Conservation (phyloP, 148 eudicot species). For the Limonium bicolor region DNA sequence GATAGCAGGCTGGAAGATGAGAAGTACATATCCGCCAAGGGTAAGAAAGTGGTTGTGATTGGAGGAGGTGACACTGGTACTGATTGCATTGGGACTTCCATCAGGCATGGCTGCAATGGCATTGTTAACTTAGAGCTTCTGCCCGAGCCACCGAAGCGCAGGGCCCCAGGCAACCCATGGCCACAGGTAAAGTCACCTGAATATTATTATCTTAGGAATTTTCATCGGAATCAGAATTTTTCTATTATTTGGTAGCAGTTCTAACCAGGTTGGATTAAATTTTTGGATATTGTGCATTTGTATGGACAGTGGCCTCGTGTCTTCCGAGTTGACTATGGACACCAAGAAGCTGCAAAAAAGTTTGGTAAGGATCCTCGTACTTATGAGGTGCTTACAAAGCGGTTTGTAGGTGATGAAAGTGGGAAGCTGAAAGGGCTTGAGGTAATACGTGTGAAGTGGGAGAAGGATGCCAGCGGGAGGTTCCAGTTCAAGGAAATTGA, state of each 20-base stretch:
- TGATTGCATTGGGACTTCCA: slow-evolving; percentile 97
- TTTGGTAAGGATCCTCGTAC: slow-evolving; percentile 95
- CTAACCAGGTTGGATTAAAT: too few relatives aligned
- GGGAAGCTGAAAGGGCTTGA: slow-evolving; percentile 81
- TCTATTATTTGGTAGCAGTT: not conserved
- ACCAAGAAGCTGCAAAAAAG: slow-evolving; percentile 86
- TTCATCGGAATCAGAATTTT: too few relatives aligned
- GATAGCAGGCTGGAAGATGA: slow-evolving; percentile 92
- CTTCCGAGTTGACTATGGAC: slow-evolving; percentile 97
- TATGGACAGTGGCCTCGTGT: slow-evolving; percentile 89
- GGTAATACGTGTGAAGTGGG: slow-evolving; percentile 72
- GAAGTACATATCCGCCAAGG: slow-evolving; percentile 84
- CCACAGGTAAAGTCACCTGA: slow-evolving; percentile 63
- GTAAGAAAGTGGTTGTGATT: slow-evolving; percentile 95
- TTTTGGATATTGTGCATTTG: not conserved
- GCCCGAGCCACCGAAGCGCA: slow-evolving; percentile 75
- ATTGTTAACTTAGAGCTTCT: slow-evolving; percentile 85
- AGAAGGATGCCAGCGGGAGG: slow-evolving; percentile 78
- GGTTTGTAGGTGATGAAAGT: slow-evolving; percentile 78
- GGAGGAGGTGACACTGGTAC: slow-evolving; percentile 99
- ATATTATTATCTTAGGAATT: too few relatives aligned
- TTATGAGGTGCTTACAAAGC: slow-evolving; percentile 84
- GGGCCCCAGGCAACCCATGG: slow-evolving; percentile 99
- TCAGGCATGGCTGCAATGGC: slow-evolving; percentile 81
- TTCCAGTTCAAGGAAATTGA: slow-evolving; percentile 83